phyloP scores from a whole-genome alignment of 2,329 filamentous ascomycete species.

The Colletotrichum echinochloae region DNA sequence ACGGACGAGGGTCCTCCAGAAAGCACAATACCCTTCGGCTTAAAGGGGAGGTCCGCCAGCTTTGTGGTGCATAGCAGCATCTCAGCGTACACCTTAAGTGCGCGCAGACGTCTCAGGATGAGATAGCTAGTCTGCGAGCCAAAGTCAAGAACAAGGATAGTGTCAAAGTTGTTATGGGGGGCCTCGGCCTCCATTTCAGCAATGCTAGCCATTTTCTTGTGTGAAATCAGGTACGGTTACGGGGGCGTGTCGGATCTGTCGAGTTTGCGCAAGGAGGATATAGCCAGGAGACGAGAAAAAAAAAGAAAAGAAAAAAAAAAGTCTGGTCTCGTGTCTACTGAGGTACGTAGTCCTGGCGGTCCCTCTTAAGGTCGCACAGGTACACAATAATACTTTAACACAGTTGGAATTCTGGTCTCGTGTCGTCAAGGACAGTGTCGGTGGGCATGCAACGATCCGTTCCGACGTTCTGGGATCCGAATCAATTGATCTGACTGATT shows the following conservation, averaged over 20 bases:
- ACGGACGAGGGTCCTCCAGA: conserved; percentile 73
- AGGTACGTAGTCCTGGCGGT: too few species aligned
- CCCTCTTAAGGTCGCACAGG: too few species aligned
- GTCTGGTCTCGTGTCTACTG: too few species aligned
- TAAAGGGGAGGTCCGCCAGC: conserved; percentile 79
- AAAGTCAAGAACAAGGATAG: conserved; percentile 79
- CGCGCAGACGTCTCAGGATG: conserved; percentile 79
- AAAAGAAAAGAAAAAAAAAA: conserved; percentile 9
- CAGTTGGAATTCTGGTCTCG: too few species aligned
- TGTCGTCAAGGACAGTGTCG: too few species aligned
- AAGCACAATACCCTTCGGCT: conserved; percentile 83
- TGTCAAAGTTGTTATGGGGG: conserved; percentile 59
- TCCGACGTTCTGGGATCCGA: too few species aligned
- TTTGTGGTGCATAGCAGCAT: conserved; percentile 91
- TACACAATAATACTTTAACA: too few species aligned
- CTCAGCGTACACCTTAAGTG: conserved; percentile 86
- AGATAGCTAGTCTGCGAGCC: conserved; percentile 79
- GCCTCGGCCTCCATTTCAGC: conserved; percentile 44
- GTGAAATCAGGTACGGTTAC: neutral
- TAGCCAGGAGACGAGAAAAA: neutral
- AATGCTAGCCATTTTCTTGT: conserved; percentile 22
- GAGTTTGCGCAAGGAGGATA: neutral
- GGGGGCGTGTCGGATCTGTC: neutral
- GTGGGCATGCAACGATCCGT: too few species aligned
- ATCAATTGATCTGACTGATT: too few species aligned